Conservation (phyloP, 2,329 filamentous ascomycete species). For the Zopfia rhizophila region DNA sequence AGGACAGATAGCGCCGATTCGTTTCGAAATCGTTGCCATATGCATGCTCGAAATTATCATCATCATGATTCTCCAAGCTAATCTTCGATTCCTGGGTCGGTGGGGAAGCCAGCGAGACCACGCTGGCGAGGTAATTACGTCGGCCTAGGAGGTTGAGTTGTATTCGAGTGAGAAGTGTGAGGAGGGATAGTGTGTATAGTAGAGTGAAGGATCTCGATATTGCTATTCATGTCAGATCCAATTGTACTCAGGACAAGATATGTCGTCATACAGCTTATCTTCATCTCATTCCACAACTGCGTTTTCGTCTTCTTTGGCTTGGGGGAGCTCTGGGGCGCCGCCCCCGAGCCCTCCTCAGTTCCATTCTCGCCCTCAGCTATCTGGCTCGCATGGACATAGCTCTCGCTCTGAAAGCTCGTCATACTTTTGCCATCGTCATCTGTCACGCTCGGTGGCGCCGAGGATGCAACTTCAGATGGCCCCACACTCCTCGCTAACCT, state of each 20-base stretch:
- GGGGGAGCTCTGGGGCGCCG: conserved; percentile 50
- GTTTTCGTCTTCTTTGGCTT: conserved; percentile 82
- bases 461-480: conserved; percentile 65
- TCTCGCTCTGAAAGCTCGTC: conserved; percentile 80
- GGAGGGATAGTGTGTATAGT: conserved; percentile 87
- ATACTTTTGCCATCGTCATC: conserved; percentile 87
- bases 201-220: conserved; percentile 92
- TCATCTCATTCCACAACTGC: conserved; percentile 97
- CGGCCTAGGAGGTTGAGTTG: conserved; percentile 97
- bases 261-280: conserved; percentile 81
- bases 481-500: conserved; percentile 70
- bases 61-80: conserved; percentile 91
- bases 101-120: conserved; percentile 86
- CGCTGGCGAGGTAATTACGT: conserved; percentile 93
- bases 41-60: conserved; percentile 81
- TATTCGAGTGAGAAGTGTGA: conserved; percentile 91
- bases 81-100: conserved; percentile 77
- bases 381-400: conserved; percentile 85
- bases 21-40: conserved; percentile 96
- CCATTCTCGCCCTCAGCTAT: conserved; percentile 63
- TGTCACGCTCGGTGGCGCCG: conserved; percentile 71
- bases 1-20: conserved; percentile 92
- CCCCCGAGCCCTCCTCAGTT: conserved; percentile 58
- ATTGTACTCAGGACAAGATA: conserved; percentile 1
- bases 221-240: conserved; percentile 63